Conservation (phyloP, 495 filamentous ascomycete species). For the Penicillium daleae region DNA sequence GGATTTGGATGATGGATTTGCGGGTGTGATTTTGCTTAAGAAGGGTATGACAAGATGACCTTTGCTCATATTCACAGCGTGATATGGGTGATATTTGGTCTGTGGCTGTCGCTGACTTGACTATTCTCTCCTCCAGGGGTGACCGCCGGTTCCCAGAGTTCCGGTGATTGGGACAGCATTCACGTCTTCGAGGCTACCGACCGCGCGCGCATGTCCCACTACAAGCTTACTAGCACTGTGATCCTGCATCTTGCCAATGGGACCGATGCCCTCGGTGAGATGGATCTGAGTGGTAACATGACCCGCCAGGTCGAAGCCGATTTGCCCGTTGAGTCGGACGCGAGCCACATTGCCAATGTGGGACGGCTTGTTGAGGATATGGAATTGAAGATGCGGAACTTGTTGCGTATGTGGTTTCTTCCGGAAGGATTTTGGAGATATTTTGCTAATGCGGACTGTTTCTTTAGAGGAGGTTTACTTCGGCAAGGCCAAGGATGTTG, state of each 20-base stretch:
- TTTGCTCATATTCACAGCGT: too few species aligned
- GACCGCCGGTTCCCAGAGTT: slow-evolving; percentile 67
- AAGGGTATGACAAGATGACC: slow-evolving; percentile 65
- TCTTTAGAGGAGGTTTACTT: slow-evolving; percentile 92
- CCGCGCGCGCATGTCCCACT: slow-evolving; percentile 86
- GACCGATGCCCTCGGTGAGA: slow-evolving; percentile 74
- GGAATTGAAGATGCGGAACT: slow-evolving; percentile 99
- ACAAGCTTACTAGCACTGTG: slow-evolving; percentile 96
- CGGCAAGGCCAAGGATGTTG: slow-evolving; percentile 98
- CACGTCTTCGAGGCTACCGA: slow-evolving; percentile 97
- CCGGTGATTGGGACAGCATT: slow-evolving; percentile 95
- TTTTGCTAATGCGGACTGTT: slow-evolving; percentile 2
- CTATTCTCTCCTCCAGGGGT: slow-evolving; percentile 47
- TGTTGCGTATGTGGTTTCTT: slow-evolving; percentile 66
- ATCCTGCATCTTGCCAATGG: slow-evolving; percentile 83
- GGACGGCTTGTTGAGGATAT: slow-evolving; percentile 97
- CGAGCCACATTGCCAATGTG: slow-evolving; percentile 93
- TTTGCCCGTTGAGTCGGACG: slow-evolving; percentile 85
- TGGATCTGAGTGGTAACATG: slow-evolving; percentile 97
- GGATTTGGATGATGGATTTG: slow-evolving; percentile 98
- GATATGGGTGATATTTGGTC: neutral
- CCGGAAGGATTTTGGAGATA: neutral
- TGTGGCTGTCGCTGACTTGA: slow-evolving; percentile 6
- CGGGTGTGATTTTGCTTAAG: slow-evolving; percentile 92
- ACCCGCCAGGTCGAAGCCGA: slow-evolving; percentile 93